These are phyloP conservation scores for Botryotinia calthae DNA, from an alignment of 2,329 filamentous ascomycete species.

Conservation along the genomic window DNA sequence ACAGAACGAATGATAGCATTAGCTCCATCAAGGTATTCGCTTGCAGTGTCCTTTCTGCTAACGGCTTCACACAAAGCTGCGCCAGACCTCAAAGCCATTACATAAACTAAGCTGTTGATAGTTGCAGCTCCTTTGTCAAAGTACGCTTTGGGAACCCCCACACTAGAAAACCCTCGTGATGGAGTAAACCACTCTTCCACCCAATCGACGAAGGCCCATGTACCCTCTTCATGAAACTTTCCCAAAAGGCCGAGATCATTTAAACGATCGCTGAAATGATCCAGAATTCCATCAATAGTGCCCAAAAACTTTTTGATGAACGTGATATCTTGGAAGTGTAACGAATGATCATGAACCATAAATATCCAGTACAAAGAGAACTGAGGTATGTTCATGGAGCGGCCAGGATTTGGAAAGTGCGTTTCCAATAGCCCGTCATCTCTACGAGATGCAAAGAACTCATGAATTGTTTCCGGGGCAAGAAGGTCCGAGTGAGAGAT, in stretches of 20 bases:
- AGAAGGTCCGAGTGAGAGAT: constrained; percentile 39
- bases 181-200: constrained; percentile 7
- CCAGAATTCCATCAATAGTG: not conserved
- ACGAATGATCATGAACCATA: constrained; percentile 10
- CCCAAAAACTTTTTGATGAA: not conserved
- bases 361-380: not conserved
- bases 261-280: not conserved
- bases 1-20: not conserved
- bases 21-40: not conserved
- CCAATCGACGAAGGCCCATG: constrained; percentile 8
- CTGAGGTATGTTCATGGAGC: not conserved
- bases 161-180: not conserved
- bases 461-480: constrained; percentile 37
- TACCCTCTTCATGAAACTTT: not conserved
- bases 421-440: constrained; percentile 31
- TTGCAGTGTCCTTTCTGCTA: not conserved
- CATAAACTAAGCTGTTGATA: constrained; percentile 8
- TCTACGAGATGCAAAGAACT: constrained; percentile 20
- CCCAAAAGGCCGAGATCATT: not conserved
- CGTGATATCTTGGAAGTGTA: not conserved
- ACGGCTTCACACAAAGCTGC: not conserved
- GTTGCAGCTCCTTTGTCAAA: not conserved
- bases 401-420: constrained; percentile 35
- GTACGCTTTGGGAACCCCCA: constrained; percentile 9
- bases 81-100: not conserved